These are phyloP conservation scores for Arctium minus DNA, from an alignment of 129 eudicot genomes.

Conservation along the genomic window DNA sequence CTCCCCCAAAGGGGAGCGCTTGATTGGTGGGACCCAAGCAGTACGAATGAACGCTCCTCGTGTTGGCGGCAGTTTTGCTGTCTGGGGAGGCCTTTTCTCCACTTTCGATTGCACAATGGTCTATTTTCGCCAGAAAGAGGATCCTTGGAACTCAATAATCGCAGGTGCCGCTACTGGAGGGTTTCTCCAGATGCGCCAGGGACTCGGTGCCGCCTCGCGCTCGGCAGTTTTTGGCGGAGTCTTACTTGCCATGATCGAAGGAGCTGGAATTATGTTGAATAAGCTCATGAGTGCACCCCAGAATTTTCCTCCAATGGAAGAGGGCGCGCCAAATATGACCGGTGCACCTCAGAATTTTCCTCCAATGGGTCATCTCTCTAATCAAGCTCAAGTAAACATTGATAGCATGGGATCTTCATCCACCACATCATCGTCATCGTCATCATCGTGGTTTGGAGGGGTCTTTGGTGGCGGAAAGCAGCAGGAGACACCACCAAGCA, in stretches of 20 bases:
- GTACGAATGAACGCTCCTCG: conserved; percentile 93
- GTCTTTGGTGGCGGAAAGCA: conserved; percentile 74
- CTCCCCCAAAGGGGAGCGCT: conserved; percentile 72
- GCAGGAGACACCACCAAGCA: conserved; percentile 43
- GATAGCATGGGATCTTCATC: conserved; percentile 40
- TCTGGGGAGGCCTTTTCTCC: conserved; percentile 94
- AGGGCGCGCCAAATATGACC: conserved; percentile 45
- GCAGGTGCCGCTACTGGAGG: conserved; percentile 99
- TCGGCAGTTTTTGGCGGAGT: conserved; percentile 82
- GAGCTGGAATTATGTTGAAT: conserved; percentile 89
- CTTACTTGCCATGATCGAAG: conserved; percentile 79
- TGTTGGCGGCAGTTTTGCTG: conserved; percentile 91
- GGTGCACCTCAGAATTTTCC: conserved; percentile 43
- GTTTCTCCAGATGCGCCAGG: conserved; percentile 83
- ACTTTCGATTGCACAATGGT: conserved; percentile 93
- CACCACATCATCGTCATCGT: neutral
- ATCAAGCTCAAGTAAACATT: conserved; percentile 38
- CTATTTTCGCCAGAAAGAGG: conserved; percentile 82
- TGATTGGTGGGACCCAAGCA: conserved; percentile 69
- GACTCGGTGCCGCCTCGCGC: conserved; percentile 61
- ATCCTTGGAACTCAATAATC: conserved; percentile 92
- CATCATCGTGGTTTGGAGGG: conserved; percentile 81
- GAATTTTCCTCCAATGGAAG: conserved; percentile 60
- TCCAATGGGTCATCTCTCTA: conserved; percentile 56
- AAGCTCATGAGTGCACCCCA: conserved; percentile 74